These are phyloP conservation scores for Stromatinia cepivora DNA, from an alignment of 2,329 filamentous ascomycete species.

Conservation along the genomic window DNA sequence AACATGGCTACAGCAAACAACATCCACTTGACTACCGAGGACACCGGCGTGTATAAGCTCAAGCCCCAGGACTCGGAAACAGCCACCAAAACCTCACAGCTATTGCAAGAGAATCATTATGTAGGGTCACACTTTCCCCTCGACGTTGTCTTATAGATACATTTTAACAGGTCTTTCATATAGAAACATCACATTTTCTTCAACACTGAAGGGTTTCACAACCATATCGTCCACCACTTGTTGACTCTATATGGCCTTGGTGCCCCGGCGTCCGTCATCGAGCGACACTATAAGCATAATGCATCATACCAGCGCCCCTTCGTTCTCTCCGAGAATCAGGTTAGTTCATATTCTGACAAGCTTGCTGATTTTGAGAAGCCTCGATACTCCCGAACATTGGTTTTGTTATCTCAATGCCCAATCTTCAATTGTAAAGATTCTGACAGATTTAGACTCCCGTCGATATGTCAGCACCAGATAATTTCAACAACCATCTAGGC, in stretches of 20 bases:
- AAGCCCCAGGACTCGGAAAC: conserved; percentile 55
- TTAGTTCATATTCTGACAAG: not conserved
- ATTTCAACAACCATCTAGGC: conserved; percentile 61
- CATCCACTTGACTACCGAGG: conserved; percentile 50
- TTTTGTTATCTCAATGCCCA: not conserved
- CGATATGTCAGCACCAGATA: conserved; percentile 50
- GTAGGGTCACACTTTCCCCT: conserved; percentile 35
- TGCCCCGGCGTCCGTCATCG: conserved; percentile 59
- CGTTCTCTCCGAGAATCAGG: conserved; percentile 46
- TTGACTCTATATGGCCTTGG: conserved; percentile 76
- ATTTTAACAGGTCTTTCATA: conserved; percentile 41
- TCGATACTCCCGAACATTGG: not conserved
- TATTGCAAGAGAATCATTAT: conserved; percentile 76
- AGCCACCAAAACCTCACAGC: conserved; percentile 61
- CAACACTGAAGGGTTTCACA: conserved; percentile 73
- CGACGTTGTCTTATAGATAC: not conserved
- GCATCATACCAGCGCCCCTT: conserved; percentile 63
- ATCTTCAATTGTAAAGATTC: conserved; percentile 39
- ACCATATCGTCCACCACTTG: conserved; percentile 79
- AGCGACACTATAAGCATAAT: conserved; percentile 65
- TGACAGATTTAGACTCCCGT: conserved; percentile 42
- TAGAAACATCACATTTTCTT: conserved; percentile 75
- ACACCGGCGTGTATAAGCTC: conserved; percentile 53
- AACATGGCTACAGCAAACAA: conserved; percentile 41
- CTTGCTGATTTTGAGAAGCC: not conserved